A percentile compares a stretch with the other conserved stretches of the same genome.
Conservation (phyloP, 257 asterid species). For the Lithospermum erythrorhizon region DNA sequence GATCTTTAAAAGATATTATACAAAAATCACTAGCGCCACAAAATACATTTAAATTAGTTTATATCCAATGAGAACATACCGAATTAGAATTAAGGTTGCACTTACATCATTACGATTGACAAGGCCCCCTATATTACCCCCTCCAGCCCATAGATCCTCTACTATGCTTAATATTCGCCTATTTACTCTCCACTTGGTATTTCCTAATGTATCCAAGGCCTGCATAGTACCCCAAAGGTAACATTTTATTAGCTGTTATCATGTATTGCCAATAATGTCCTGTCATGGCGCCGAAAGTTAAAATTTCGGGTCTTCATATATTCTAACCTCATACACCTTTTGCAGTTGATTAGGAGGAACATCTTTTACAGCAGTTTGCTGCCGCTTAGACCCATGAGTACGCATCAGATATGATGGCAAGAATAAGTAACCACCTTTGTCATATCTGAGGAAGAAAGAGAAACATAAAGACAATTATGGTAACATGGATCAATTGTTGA, state of each 20-base stretch:
- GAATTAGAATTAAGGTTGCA: conserved; percentile 6
- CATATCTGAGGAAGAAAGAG: conserved; percentile 48
- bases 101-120: conserved; percentile 82
- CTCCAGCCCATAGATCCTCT: conserved; percentile 84
- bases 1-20: no score
- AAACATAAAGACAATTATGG: background rate
- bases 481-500: background rate
- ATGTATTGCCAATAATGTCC: background rate
- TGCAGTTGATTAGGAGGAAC: conserved; percentile 66
- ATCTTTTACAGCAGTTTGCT: conserved; percentile 63
- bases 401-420: conserved; percentile 94
- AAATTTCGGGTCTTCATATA: conserved; percentile 2
- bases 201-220: conserved; percentile 96
- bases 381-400: conserved; percentile 78
- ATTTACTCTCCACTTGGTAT: conserved; percentile 91
- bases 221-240: conserved; percentile 15
- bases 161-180: conserved; percentile 62
- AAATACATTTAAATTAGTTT: no score
- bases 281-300: background rate
- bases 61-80: background rate
- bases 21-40: no score
- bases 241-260: background rate
- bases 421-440: conserved; percentile 89
- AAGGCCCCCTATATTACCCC: conserved; percentile 83
- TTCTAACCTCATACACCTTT: conserved; percentile 74